These are phyloP conservation scores for Pythium apleroticum DNA, from an alignment of 352 stramenopile species.

Conservation along the genomic window DNA sequence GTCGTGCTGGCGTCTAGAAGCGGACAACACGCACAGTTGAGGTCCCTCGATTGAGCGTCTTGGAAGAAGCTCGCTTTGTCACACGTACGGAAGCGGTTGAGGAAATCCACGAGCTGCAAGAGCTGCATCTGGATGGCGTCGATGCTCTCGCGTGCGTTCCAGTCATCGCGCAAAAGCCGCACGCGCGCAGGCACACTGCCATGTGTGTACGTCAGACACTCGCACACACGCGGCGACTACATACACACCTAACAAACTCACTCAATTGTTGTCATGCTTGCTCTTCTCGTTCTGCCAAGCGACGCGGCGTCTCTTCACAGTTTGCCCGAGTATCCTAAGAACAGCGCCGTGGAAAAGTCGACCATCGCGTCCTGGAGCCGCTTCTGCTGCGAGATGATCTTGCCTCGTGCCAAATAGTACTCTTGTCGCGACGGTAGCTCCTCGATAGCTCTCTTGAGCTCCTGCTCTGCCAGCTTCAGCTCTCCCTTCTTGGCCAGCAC, in stretches of 20 bases:
- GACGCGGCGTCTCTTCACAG: slow-evolving; percentile 38
- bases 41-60: too few species aligned
- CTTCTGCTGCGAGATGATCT: slow-evolving; percentile 73
- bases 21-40: not conserved
- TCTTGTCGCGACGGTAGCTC: slow-evolving; percentile 63
- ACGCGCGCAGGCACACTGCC: slow-evolving; percentile 18
- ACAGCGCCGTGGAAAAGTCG: slow-evolving; percentile 72
- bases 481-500: slow-evolving; percentile 41
- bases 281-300: not conserved
- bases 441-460: slow-evolving; percentile 71
- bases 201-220: not conserved
- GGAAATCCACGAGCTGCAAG: slow-evolving; percentile 55
- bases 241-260: not conserved
- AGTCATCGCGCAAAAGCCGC: slow-evolving; percentile 48
- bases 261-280: slow-evolving; percentile 23
- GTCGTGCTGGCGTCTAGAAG: slow-evolving; percentile 45
- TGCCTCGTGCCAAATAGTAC: slow-evolving; percentile 66
- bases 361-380: slow-evolving; percentile 78
- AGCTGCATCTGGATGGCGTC: slow-evolving; percentile 53
- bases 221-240: not conserved
- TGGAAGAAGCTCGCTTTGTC: too few species aligned
- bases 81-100: slow-evolving; percentile 65
- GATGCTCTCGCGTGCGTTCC: slow-evolving; percentile 45
- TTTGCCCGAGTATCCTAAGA: slow-evolving; percentile 70
- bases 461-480: slow-evolving; percentile 38